A percentile compares a stretch with the other conserved stretches of the same genome.
phyloP scores from a whole-genome alignment of 2,329 filamentous ascomycete genomes.

The Myriosclerotinia duriaeana region DNA sequence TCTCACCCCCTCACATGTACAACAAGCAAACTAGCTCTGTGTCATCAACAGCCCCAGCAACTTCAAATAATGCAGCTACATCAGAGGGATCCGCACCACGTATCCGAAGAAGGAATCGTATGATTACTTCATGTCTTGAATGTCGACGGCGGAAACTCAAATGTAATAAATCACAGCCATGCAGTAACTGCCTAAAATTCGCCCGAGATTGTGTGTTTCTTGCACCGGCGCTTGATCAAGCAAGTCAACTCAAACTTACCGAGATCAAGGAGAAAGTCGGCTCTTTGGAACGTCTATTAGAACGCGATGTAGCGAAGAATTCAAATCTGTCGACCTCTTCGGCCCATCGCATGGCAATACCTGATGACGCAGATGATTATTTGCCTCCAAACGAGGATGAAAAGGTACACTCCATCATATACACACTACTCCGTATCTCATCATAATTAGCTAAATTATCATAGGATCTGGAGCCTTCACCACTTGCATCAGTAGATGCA shows the following conservation, averaged over 20 bases:
- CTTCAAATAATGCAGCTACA: slow-evolving; percentile 19
- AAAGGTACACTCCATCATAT: slow-evolving; percentile 42
- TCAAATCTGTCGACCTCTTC: slow-evolving; percentile 24
- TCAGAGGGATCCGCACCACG: slow-evolving; percentile 27
- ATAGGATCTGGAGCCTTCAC: slow-evolving; percentile 59
- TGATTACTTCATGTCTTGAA: slow-evolving; percentile 68
- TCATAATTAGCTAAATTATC: not conserved
- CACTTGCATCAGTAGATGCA: slow-evolving; percentile 62
- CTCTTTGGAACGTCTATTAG: slow-evolving; percentile 66
- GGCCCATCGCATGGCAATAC: slow-evolving; percentile 34
- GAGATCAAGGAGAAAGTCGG: slow-evolving; percentile 80
- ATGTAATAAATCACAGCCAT: slow-evolving; percentile 73
- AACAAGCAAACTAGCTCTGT: not conserved
- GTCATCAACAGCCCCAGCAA: slow-evolving; percentile 10
- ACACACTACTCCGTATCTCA: not conserved
- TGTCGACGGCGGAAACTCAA: slow-evolving; percentile 75
- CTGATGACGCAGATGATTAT: slow-evolving; percentile 52
- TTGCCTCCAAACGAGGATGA: slow-evolving; percentile 52
- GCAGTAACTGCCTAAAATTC: slow-evolving; percentile 48
- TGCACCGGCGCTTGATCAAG: slow-evolving; percentile 57
- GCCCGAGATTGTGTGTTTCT: slow-evolving; percentile 48
- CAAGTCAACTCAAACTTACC: slow-evolving; percentile 66
- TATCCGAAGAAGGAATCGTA: slow-evolving; percentile 54
- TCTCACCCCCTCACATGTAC: not conserved
- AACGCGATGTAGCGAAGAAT: slow-evolving; percentile 63